A percentile compares a stretch with the other conserved stretches of the same genome.
These are phyloP conservation scores for Exophiala sp. DNA, from an alignment of 2,329 filamentous ascomycete species.

Conservation along the genomic window DNA sequence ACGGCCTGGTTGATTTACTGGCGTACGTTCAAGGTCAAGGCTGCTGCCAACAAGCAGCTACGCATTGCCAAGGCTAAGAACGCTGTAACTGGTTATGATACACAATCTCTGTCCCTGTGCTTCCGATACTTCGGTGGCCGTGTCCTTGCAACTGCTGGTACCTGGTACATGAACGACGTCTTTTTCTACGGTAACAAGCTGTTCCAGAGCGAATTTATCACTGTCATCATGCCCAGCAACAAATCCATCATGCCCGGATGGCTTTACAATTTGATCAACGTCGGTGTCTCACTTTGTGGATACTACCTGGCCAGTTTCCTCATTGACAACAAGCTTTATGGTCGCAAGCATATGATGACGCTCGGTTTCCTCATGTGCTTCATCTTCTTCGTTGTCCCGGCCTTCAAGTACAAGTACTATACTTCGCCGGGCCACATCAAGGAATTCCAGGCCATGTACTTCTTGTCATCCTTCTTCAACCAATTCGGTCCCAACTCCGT, in stretches of 20 bases:
- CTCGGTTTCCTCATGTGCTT: slow-evolving; percentile 91
- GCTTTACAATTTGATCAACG: slow-evolving; percentile 91
- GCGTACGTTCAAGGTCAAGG: slow-evolving; percentile 90
- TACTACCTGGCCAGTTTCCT: slow-evolving; percentile 85
- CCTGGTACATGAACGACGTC: slow-evolving; percentile 95
- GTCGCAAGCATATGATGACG: slow-evolving; percentile 94
- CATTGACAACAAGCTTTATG: slow-evolving; percentile 95
- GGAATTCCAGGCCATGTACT: slow-evolving; percentile 95
- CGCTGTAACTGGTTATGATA: slow-evolving; percentile 87
- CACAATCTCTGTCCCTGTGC: slow-evolving; percentile 74
- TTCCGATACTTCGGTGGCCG: slow-evolving; percentile 82
- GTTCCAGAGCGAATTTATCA: slow-evolving; percentile 88
- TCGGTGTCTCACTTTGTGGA: slow-evolving; percentile 76
- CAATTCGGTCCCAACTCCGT: slow-evolving; percentile 96
- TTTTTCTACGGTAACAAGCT: slow-evolving; percentile 99
- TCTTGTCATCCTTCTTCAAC: slow-evolving; percentile 97
- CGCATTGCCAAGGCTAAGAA: slow-evolving; percentile 77
- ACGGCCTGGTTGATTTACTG: slow-evolving; percentile 96
- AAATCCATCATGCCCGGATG: slow-evolving; percentile 78
- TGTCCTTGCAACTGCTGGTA: slow-evolving; percentile 77
- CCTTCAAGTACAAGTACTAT: slow-evolving; percentile 85
- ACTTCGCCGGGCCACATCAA: slow-evolving; percentile 67
- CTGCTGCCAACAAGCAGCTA: slow-evolving; percentile 73
- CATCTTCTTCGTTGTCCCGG: slow-evolving; percentile 87
- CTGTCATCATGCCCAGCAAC: slow-evolving; percentile 67